A percentile compares a stretch with the other conserved stretches of the same genome.
Conservation (phyloP, 495 filamentous ascomycete species). For the Podospora australis region DNA sequence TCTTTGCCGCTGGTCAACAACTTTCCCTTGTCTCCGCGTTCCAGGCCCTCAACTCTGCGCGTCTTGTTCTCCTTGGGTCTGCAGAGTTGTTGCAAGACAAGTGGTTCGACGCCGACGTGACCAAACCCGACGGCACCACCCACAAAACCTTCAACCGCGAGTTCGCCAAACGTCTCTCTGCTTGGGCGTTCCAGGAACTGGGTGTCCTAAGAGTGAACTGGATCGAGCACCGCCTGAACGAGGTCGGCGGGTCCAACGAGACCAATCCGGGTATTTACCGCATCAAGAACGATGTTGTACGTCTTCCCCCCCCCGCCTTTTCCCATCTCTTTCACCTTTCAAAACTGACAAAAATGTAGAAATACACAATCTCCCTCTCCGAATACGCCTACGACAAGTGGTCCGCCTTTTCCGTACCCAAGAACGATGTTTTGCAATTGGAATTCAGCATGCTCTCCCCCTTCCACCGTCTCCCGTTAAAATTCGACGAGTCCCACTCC, state of each 20-base stretch:
- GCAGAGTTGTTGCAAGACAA: slow-evolving; percentile 79
- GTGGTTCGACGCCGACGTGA: slow-evolving; percentile 83
- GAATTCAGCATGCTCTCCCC: slow-evolving; percentile 99
- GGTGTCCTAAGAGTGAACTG: slow-evolving; percentile 82
- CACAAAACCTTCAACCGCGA: slow-evolving; percentile 68
- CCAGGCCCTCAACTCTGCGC: slow-evolving; percentile 89
- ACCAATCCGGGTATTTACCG: slow-evolving; percentile 86
- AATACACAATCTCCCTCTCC: slow-evolving; percentile 81
- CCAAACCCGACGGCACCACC: slow-evolving; percentile 47
- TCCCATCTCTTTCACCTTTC: background rate
- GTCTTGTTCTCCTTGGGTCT: slow-evolving; percentile 79
- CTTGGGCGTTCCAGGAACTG: slow-evolving; percentile 90
- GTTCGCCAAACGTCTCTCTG: slow-evolving; percentile 75
- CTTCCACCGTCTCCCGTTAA: slow-evolving; percentile 83
- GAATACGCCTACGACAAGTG: slow-evolving; percentile 69
- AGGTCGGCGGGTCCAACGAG: slow-evolving; percentile 43
- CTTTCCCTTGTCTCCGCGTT: slow-evolving; percentile 72
- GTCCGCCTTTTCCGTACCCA: slow-evolving; percentile 63
- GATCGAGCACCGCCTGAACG: slow-evolving; percentile 71
- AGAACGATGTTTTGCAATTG: slow-evolving; percentile 71
- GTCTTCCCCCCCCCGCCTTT: slow-evolving; percentile 28
- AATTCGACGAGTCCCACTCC: slow-evolving; percentile 39
- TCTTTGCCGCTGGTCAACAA: slow-evolving; percentile 77
- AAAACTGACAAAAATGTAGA: slow-evolving; percentile 40
- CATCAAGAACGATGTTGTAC: slow-evolving; percentile 93